phyloP scores from a whole-genome alignment of 2,329 filamentous ascomycete genomes.

The Plenodomus tracheiphilus region DNA sequence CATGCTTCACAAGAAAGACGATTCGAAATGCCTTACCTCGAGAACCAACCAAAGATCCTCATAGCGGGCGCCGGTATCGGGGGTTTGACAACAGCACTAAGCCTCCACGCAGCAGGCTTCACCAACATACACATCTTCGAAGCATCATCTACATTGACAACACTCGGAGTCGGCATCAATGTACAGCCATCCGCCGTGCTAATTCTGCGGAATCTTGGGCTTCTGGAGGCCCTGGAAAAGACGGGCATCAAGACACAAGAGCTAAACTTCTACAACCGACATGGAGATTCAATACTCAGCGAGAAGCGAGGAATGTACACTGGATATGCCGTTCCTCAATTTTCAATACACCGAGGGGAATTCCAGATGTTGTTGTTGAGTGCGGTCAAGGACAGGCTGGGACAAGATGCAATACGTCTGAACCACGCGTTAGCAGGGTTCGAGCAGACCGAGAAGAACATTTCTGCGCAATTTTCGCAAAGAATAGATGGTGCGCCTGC shows the following conservation, averaged over 20 bases:
- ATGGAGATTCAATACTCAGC: conserved; percentile 49
- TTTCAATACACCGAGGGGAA: conserved; percentile 52
- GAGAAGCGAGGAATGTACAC: conserved; percentile 48
- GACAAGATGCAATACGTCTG: conserved; percentile 44
- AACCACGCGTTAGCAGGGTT: conserved; percentile 46
- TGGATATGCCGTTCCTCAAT: conserved; percentile 51
- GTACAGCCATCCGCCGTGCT: conserved; percentile 52
- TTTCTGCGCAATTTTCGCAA: conserved; percentile 46
- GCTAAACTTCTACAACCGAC: conserved; percentile 51
- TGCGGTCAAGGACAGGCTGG: conserved; percentile 48
- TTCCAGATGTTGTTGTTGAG: conserved; percentile 51
- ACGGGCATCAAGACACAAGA: conserved; percentile 50
- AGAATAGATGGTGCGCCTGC: conserved; percentile 30
- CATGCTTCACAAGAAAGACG: neutral
- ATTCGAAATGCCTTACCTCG: conserved; percentile 23
- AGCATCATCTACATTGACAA: conserved; percentile 46
- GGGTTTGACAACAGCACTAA: conserved; percentile 69
- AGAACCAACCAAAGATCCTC: conserved; percentile 28
- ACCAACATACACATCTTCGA: conserved; percentile 52
- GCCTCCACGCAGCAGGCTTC: conserved; percentile 70
- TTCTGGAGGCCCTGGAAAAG: conserved; percentile 46
- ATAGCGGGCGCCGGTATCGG: conserved; percentile 66
- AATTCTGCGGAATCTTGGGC: conserved; percentile 49
- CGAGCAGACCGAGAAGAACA: conserved; percentile 40
- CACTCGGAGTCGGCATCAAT: conserved; percentile 53